Evolutionary conservation across 352 stramenopile genomes (phyloP).

Genomic region (Pythium biforme): DNA sequence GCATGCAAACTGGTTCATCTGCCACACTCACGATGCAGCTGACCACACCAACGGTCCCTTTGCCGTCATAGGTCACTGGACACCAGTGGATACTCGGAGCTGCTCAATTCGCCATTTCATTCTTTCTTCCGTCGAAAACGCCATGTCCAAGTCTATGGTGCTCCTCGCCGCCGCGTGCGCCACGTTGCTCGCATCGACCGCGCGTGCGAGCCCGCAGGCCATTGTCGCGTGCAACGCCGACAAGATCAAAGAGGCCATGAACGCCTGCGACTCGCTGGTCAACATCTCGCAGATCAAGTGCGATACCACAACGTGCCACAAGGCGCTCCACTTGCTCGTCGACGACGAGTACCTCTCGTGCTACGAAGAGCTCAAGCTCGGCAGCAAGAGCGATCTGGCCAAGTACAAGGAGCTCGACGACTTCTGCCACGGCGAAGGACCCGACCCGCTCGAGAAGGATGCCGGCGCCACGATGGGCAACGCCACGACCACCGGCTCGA

Average conservation of each 20-base stretch:
- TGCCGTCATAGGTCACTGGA: too few relatives aligned
- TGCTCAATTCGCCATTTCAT: slow-evolving; percentile 4
- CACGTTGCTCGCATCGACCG: slow-evolving; percentile 1
- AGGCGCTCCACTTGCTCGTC: slow-evolving; percentile 37
- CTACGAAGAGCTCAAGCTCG: slow-evolving; percentile 39
- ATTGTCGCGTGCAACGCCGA: slow-evolving; percentile 17
- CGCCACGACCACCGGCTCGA: slow-evolving; percentile 3
- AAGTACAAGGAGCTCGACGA: slow-evolving; percentile 45
- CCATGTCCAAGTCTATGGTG: slow-evolving; percentile 1
- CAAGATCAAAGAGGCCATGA: slow-evolving; percentile 25
- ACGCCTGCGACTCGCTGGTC: slow-evolving; percentile 39
- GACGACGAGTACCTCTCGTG: slow-evolving; percentile 37
- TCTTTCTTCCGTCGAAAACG: background rate
- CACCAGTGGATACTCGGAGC: too few relatives aligned
- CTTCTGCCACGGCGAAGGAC: slow-evolving; percentile 43
- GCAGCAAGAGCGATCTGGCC: slow-evolving; percentile 31
- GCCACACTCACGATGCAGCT: background rate
- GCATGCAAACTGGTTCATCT: background rate
- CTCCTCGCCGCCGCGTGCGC: background rate
- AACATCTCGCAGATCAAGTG: slow-evolving; percentile 48
- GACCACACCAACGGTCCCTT: background rate
- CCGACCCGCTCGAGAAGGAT: slow-evolving; percentile 32
- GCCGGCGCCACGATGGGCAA: slow-evolving; percentile 2
- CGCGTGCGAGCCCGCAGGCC: background rate
- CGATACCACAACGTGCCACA: slow-evolving; percentile 35